Evolutionary conservation across 225 moss, liverwort and hornwort genomes (phyloP).

Genomic region (Climacium dendroides): DNA sequence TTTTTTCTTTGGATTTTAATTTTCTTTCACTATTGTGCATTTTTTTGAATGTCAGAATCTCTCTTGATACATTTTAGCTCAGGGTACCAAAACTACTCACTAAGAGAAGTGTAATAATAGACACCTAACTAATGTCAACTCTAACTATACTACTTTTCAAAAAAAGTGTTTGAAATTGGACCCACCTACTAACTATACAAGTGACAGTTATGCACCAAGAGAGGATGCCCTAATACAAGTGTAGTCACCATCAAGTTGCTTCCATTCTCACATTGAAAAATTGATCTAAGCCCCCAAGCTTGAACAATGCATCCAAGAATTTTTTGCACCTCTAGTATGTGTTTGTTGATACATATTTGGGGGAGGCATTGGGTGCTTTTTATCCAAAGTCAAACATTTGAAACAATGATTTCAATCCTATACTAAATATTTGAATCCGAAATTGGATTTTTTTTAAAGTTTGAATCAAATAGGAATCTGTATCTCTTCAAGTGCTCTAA

Average conservation of each 20-base stretch:
- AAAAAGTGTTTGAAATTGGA: too few relatives aligned
- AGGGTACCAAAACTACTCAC: too few relatives aligned
- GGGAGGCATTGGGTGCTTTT: neutral
- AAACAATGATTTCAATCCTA: neutral
- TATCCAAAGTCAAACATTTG: neutral
- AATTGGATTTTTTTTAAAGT: neutral
- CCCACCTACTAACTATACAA: too few relatives aligned
- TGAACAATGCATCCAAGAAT: too few relatives aligned
- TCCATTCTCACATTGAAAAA: neutral
- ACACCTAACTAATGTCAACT: too few relatives aligned
- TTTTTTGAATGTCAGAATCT: neutral
- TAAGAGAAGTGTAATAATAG: too few relatives aligned
- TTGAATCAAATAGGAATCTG: neutral
- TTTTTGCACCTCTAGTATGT: neutral
- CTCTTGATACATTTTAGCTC: too few relatives aligned
- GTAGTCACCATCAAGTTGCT: neutral
- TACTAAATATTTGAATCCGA: too few relatives aligned
- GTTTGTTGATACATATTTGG: neutral
- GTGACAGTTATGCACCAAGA: too few relatives aligned
- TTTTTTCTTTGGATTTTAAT: too few relatives aligned
- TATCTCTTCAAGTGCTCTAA: neutral
- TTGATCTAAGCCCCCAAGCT: accelerated
- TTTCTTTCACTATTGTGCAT: neutral
- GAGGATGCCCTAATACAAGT: too few relatives aligned
- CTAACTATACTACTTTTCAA: too few relatives aligned